Conservation (phyloP, 83 land plant species). For the Picea abies region DNA sequence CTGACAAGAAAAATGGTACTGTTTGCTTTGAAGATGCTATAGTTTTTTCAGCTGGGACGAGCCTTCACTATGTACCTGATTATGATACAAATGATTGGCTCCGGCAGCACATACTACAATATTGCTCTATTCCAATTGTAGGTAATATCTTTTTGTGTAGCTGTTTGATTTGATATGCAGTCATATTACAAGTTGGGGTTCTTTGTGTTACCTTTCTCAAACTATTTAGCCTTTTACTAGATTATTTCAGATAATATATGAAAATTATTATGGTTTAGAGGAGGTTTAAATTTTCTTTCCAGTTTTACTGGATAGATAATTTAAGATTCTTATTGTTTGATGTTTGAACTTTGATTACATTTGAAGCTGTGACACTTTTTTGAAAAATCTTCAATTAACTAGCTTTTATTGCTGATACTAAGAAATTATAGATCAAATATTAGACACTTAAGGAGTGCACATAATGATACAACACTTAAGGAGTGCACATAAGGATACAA, state of each 20-base stretch:
- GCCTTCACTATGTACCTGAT: conserved; percentile 35
- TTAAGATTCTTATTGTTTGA: background rate
- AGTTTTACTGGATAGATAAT: background rate
- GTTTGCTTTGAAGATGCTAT: conserved; percentile 55
- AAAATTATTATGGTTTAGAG: background rate
- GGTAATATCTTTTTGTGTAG: conserved; percentile 17
- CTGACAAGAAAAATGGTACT: conserved; percentile 20
- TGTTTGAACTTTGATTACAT: background rate
- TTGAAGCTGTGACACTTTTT: background rate
- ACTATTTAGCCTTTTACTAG: background rate
- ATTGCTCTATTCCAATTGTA: conserved; percentile 38
- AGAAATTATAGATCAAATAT: no score
- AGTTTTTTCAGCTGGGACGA: conserved; percentile 40
- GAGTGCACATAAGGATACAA: no score
- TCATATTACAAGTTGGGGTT: background rate
- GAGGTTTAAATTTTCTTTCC: background rate
- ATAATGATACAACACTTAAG: no score
- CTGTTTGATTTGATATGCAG: conserved; percentile 7
- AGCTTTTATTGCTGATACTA: no score
- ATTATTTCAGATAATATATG: background rate
- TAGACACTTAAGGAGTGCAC: no score
- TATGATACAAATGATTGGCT: conserved; percentile 36
- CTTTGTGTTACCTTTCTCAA: background rate
- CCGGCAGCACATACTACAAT: conserved; percentile 22
- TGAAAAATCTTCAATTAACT: no score